Conservation (phyloP, 2,329 filamentous ascomycete genomes). For the Xylariaceae sp. region DNA sequence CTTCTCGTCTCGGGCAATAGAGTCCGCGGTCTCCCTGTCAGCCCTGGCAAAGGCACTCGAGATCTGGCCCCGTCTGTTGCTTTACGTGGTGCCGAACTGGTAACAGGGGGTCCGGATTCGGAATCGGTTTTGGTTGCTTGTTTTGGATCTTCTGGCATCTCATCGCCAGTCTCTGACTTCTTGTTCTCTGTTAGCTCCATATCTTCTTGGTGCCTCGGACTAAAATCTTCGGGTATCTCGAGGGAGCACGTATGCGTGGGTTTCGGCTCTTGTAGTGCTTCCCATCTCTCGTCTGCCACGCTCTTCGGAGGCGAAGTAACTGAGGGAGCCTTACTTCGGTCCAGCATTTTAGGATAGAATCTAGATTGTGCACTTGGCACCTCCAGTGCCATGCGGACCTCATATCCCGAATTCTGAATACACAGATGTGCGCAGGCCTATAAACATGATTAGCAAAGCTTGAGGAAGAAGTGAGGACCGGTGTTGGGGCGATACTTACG, state of each 20-base stretch:
- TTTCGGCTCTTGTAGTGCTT: background rate
- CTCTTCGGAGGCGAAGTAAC: background rate
- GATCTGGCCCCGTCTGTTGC: no score
- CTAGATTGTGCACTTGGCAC: conserved; percentile 19
- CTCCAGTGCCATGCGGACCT: conserved; percentile 18
- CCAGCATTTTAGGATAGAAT: conserved; percentile 8
- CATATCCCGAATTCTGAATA: conserved; percentile 17
- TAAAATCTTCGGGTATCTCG: background rate
- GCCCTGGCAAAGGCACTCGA: no score
- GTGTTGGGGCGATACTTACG: no score
- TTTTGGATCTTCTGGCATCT: background rate
- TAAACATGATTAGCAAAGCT: no score
- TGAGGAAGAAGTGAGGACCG: no score
- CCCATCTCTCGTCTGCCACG: background rate
- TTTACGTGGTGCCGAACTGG: background rate
- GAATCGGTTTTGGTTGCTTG: background rate
- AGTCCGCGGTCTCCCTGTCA: no score
- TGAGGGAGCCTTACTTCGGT: background rate
- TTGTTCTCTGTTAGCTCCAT: background rate
- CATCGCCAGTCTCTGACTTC: background rate
- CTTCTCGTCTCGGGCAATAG: no score
- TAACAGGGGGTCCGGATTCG: background rate
- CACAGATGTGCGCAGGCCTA: conserved; percentile 17
- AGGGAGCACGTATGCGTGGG: background rate
- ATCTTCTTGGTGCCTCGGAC: background rate